These are phyloP conservation scores for Gynandropsis gynandra DNA, from an alignment of 345 rosid genomes.

Conservation along the genomic window DNA sequence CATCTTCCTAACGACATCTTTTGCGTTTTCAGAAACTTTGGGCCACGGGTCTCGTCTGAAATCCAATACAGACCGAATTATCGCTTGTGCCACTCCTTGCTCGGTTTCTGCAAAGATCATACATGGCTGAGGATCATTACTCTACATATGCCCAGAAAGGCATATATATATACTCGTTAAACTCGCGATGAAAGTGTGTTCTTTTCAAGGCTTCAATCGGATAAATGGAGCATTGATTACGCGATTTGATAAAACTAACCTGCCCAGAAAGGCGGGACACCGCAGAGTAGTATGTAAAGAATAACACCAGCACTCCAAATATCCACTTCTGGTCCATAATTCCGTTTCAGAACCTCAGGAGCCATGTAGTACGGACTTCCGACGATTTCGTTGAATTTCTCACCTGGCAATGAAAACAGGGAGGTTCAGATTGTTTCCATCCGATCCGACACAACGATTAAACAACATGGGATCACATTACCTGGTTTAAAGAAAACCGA, in stretches of 20 bases:
- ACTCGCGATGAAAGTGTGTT: neutral
- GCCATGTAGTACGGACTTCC: slow-evolving; percentile 99
- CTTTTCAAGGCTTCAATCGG: neutral
- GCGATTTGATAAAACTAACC: slow-evolving; percentile 36
- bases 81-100: slow-evolving; percentile 96
- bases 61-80: slow-evolving; percentile 65
- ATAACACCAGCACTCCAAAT: slow-evolving; percentile 98
- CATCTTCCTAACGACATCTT: slow-evolving; percentile 90
- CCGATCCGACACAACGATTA: neutral
- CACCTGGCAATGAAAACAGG: slow-evolving; percentile 43
- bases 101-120: slow-evolving; percentile 66
- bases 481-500: slow-evolving; percentile 95
- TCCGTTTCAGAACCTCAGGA: slow-evolving; percentile 81
- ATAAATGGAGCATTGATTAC: slow-evolving; percentile 8
- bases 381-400: slow-evolving; percentile 79
- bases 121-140: slow-evolving; percentile 1
- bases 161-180: too few species aligned
- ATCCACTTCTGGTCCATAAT: slow-evolving; percentile 89
- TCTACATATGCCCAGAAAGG: neutral
- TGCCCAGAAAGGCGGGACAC: slow-evolving; percentile 99
- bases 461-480: slow-evolving; percentile 24
- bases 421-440: slow-evolving; percentile 1
- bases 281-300: slow-evolving; percentile 84
- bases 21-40: slow-evolving; percentile 79
- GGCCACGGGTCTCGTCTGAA: slow-evolving; percentile 99